Conservation (phyloP, 2,329 filamentous ascomycete genomes). For the Aureobasidium lini region DNA sequence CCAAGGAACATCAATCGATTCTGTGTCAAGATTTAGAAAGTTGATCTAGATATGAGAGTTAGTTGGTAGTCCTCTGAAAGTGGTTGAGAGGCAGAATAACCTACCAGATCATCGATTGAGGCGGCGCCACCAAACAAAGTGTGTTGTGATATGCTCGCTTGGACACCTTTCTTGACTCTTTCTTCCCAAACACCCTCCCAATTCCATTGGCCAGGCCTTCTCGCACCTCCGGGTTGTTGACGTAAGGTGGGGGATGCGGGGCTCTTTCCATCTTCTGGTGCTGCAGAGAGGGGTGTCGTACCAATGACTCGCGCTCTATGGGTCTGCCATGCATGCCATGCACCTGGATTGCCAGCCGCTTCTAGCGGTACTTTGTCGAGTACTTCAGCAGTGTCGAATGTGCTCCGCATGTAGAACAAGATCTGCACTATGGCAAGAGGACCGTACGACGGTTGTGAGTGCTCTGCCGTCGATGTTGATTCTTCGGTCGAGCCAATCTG, state of each 20-base stretch:
- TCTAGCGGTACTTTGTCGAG: constrained; percentile 73
- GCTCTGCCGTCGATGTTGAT: background rate
- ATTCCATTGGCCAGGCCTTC: constrained; percentile 80
- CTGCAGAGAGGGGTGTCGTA: background rate
- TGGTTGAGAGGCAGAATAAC: constrained; percentile 20
- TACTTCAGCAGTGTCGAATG: constrained; percentile 70
- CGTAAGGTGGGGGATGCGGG: constrained; percentile 18
- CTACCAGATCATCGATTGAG: constrained; percentile 64
- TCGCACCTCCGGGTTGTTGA: constrained; percentile 36
- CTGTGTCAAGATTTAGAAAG: constrained; percentile 18
- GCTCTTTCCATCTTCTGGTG: constrained; percentile 15
- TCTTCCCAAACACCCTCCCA: constrained; percentile 98
- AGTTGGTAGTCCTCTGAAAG: background rate
- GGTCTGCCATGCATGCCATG: constrained; percentile 88
- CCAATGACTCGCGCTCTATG: constrained; percentile 47
- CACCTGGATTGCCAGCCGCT: constrained; percentile 80
- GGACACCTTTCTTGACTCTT: constrained; percentile 71
- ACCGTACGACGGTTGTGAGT: background rate
- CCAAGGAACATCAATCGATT: constrained; percentile 15
- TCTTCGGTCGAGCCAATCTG: background rate
- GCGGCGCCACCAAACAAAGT: constrained; percentile 65
- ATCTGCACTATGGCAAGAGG: constrained; percentile 44
- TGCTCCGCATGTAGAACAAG: constrained; percentile 70
- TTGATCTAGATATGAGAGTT: constrained; percentile 16
- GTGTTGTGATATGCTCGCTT: constrained; percentile 68